Evolutionary conservation across 345 rosid genomes (phyloP).

Genomic region (Passiflora organensis): DNA sequence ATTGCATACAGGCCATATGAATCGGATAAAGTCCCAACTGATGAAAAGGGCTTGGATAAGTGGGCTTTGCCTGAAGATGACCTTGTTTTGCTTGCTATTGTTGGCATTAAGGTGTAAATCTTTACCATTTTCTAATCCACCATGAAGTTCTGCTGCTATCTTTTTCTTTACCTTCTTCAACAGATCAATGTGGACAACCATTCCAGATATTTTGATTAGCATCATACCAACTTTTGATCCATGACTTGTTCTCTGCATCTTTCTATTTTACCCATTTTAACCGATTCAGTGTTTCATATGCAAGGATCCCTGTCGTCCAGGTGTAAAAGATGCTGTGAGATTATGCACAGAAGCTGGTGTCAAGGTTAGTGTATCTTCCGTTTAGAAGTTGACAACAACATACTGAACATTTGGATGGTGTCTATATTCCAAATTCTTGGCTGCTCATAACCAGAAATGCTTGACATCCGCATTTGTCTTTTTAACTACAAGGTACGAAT

Average conservation of each 20-base stretch:
- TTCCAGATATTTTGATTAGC: too few relatives aligned
- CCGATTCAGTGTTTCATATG: slow-evolving; percentile 9
- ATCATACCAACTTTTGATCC: too few relatives aligned
- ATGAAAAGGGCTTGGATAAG: slow-evolving; percentile 46
- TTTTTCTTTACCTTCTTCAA: not conserved
- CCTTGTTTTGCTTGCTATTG: slow-evolving; percentile 82
- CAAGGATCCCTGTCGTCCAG: slow-evolving; percentile 96
- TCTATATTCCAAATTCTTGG: not conserved
- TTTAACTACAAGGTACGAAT: slow-evolving; percentile 66
- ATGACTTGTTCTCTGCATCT: not conserved
- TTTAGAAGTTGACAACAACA: too few relatives aligned
- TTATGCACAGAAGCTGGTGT: slow-evolving; percentile 81
- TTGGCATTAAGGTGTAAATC: slow-evolving; percentile 84
- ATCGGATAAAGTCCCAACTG: slow-evolving; percentile 52
- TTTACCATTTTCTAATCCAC: not conserved
- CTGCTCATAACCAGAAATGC: not conserved
- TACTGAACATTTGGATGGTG: too few relatives aligned
- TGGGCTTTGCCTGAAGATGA: slow-evolving; percentile 94
- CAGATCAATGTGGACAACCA: too few relatives aligned
- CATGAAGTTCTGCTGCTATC: not conserved
- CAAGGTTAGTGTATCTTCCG: slow-evolving; percentile 61
- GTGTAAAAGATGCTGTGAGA: slow-evolving; percentile 78
- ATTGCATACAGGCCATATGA: slow-evolving; percentile 76
- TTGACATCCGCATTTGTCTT: too few relatives aligned
- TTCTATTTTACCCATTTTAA: not conserved